Evolutionary conservation across 345 rosid species (phyloP), one percentile per base, ranked within the genome.

Genomic region (Moricandia moricandioides): DNA sequence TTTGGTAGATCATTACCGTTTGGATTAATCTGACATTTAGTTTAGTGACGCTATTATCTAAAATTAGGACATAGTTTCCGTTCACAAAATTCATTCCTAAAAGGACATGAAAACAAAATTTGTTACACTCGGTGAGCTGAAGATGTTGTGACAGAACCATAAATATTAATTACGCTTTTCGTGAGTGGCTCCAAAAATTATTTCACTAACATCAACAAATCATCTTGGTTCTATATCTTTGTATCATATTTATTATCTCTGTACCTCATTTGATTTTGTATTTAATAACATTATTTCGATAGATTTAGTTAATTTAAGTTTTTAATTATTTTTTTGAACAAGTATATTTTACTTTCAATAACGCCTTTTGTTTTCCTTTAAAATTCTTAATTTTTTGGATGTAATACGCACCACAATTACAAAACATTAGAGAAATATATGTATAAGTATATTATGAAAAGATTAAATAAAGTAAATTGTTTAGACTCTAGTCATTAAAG

Each of bases 391-490:
- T 47, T n/a, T 21, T 29, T 47, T 47, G 6, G 16, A 43, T 43
- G 47, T 40, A 4, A 40, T 40, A 12, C 12, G 4, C 52, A 47
- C 18, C 17, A 47, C 8, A 47, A 6, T n/a, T 47, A 47, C 18
- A 47, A 47, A 47, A 47, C 17, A 5, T 47, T 47, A 47, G 13
- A 47, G 7, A 47, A 47, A 47, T n/a, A 47, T 5, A 47, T 47
- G 3, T 47, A 47, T 47, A n/a, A 47, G 51, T 43, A 43, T 43
- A 43, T 12, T 47, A 47, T 13, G 52, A 47, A 47, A 27, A 67
- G 18, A 60, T n/a, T 5, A 43, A 4, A 74, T 43, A 75, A 51
- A 81, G 77, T 70, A 37, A 40, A 78, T 76, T 72, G 33, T 33
- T 61, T 60, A 70, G 24, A 29, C 37, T 58, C 30, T 59, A 34